These are phyloP conservation scores for Pilasporangium apinafurcum DNA, from an alignment of 352 stramenopile genomes.

Conservation along the genomic window DNA sequence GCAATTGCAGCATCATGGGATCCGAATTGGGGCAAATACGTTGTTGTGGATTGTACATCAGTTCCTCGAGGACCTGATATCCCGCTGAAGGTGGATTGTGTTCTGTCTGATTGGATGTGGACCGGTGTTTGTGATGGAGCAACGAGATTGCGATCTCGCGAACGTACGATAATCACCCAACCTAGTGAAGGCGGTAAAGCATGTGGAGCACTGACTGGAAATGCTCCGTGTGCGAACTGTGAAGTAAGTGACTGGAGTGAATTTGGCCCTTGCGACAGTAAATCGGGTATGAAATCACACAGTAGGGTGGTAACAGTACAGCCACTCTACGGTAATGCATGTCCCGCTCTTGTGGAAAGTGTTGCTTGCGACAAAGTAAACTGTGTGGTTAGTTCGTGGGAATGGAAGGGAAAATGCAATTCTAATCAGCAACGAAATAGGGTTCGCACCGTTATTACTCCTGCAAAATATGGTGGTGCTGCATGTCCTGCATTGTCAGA, in stretches of 20 bases:
- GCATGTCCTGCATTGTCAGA: slow-evolving; percentile 32
- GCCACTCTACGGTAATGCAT: slow-evolving; percentile 17
- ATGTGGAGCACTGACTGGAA: background rate
- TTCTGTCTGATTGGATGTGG: slow-evolving; percentile 13
- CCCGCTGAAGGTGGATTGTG: slow-evolving; percentile 16
- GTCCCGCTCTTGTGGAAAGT: slow-evolving; percentile 17
- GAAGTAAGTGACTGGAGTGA: slow-evolving; percentile 11
- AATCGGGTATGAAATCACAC: slow-evolving; percentile 29
- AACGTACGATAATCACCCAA: slow-evolving; percentile 9
- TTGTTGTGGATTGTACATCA: slow-evolving; percentile 11
- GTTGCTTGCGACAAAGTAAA: slow-evolving; percentile 30
- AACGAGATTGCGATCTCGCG: slow-evolving; percentile 14
- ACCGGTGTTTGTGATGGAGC: slow-evolving; percentile 16
- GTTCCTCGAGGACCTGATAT: slow-evolving; percentile 7
- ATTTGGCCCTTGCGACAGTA: slow-evolving; percentile 4
- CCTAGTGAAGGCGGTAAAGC: slow-evolving; percentile 10
- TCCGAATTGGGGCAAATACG: slow-evolving; percentile 3
- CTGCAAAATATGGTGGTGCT: slow-evolving; percentile 29
- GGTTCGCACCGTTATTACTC: slow-evolving; percentile 19
- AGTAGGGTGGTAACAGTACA: slow-evolving; percentile 18
- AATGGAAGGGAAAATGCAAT: slow-evolving; percentile 26
- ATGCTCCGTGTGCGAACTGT: slow-evolving; percentile 9
- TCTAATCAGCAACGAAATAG: slow-evolving; percentile 24
- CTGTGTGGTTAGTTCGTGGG: slow-evolving; percentile 39
- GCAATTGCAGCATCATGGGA: slow-evolving; percentile 18